Base-by-base conservation (phyloP, 2,329 filamentous ascomycete genomes). In the Cyphellophora attinorum region DNA sequence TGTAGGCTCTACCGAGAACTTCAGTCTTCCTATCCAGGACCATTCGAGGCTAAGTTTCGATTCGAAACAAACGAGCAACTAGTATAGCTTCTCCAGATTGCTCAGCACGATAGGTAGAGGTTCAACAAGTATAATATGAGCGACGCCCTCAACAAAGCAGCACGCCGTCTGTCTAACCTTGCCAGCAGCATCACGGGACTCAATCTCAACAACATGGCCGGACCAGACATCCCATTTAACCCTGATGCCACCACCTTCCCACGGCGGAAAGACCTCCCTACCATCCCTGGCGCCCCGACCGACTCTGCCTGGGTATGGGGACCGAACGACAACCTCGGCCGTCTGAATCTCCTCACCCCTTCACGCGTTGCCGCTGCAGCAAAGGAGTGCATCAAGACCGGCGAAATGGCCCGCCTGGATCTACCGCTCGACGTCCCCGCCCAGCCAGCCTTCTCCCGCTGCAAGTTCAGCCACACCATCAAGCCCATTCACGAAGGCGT, bases 301-400 rank as follows among this genome's bases (percentile, higher is more conserved):
- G 68, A 62, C 17, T 70, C 72, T 12, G 71, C 72, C 12, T 77
- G 73, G 73, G 67, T 74, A 16, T 76, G 72, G 72, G 72, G 73
- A 10, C 58, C 68, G 27, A 59, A 73, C 48, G 60, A 54, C 41
- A 42, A 40, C 33, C 25, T 66, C 33, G 67, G 67, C 10, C 60
- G 72, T 29, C 48, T 76, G 28, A 76, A 76, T 38, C 63, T 76
- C 6, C 57, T 75, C 11, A 76, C 72, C 0, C 70, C 71, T 1
- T 53, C 59, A 3, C 60, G 72, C 11, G 70, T 76, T 21, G 65
- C 68, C 30, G 64, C 64, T 8, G 70, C 73, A 3, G 55, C 66
- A 2, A 28, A 21, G 10, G 58, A 57, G 25, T 70, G 75, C 44
- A 73, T 76, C 38, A 55, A 55, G 29, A 70, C 66, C 3, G 73